Conservation (phyloP, 23 red algal species). For the Cyanidium caldarium region DNA sequence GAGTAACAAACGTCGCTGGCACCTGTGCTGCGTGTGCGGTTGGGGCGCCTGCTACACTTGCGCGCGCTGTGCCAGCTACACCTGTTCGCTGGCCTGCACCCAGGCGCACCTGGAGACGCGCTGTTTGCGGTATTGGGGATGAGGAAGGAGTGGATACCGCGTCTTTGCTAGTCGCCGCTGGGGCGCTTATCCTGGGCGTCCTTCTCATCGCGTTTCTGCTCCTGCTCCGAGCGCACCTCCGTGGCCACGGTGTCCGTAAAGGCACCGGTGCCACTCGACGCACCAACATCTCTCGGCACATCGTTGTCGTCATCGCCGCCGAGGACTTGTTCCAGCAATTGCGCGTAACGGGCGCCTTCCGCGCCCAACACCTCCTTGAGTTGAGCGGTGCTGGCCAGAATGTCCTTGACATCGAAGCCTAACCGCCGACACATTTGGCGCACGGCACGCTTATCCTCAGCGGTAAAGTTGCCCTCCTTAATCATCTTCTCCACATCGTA, state of each 20-base stretch:
- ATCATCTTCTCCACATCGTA: slow-evolving; percentile 17
- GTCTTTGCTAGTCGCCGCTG: too few relatives aligned
- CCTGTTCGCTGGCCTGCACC: background rate
- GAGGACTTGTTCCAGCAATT: background rate
- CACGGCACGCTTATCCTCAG: slow-evolving; percentile 11
- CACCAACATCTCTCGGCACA: too few relatives aligned
- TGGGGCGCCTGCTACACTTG: slow-evolving; percentile 1
- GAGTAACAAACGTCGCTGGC: background rate
- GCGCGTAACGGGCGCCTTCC: background rate
- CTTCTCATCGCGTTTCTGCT: too few relatives aligned
- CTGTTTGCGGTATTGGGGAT: background rate
- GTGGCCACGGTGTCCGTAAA: too few relatives aligned
- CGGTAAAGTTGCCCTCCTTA: slow-evolving; percentile 9
- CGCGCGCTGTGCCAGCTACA: background rate
- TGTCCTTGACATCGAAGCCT: slow-evolving; percentile 6
- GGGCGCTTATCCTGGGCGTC: too few relatives aligned
- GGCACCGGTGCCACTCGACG: too few relatives aligned
- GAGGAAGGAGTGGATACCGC: too few relatives aligned
- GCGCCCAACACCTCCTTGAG: background rate
- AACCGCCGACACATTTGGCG: slow-evolving; percentile 5
- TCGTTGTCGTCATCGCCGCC: background rate
- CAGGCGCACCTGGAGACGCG: background rate
- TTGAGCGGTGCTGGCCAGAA: slow-evolving; percentile 7
- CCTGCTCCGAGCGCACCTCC: too few relatives aligned
- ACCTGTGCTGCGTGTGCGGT: background rate